Base-by-base conservation (phyloP, 129 eudicot genomes). In the Kitagawia praeruptora region DNA sequence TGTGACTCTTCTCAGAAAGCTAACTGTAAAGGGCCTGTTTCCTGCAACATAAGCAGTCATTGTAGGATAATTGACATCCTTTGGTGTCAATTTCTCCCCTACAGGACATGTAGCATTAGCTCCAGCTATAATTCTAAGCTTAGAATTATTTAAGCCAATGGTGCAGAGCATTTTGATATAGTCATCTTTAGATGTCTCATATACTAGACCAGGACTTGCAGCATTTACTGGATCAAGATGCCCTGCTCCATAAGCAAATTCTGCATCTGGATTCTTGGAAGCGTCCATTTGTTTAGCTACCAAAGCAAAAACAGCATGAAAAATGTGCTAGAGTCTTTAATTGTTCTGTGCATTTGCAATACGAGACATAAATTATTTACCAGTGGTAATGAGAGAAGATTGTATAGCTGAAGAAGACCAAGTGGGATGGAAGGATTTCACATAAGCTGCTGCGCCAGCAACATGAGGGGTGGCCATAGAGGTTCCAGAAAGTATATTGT, bases 191-290 rank as follows among this genome's bases (percentile, higher is more conserved):
- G 70, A 37, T 8, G 80, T 51, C 13, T 79, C 83, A 42, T 79
- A 83, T 27, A 79, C 77, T 25, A 83, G 83, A 21, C 86, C 86
- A 45, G 86, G 86, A 75, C 80, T 44, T 66, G 45, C 75, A 12
- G 83, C 83, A 38, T 79, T 75, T 44, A 49, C 15, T 39, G 80
- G 83, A 41, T 80, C 78, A 14, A 84, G 31, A 19, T 84, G 78
- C 19, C 86, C 53, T 51, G 86, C 78, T 74, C 74, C 79, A 63
- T 84, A 73, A 4, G 58, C 83, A 37, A 49, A 25, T 18, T 74
- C 61, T 1, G 70, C 78, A 8, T 78, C 74, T 78, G 46, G 48
- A 48, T 78, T 78, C 27, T 61, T 78, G 37, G 34, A 39, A 63
- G 41, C 49, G 12, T 39, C 44, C 81, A 78, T 78, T 5, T 28